phyloP scores from a whole-genome alignment of 352 stramenopile species.

The Phytophthora tubulina region DNA sequence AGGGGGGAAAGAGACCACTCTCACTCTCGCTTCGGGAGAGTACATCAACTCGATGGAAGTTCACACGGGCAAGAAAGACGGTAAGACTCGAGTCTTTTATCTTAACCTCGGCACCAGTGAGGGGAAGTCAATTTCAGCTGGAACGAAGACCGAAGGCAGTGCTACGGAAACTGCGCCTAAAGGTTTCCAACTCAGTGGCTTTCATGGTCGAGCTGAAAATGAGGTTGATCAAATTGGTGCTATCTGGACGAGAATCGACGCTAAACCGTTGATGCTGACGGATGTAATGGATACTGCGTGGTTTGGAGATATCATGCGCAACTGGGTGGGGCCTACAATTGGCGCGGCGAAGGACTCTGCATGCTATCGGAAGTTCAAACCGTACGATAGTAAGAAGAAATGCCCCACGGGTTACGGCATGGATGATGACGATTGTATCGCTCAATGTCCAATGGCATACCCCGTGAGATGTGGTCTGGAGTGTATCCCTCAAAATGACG shows the following conservation, averaged over 20 bases:
- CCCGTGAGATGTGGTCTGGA: conserved; percentile 44
- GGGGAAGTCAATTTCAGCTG: conserved; percentile 32
- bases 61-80: conserved; percentile 46
- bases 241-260: conserved; percentile 19
- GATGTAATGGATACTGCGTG: conserved; percentile 18
- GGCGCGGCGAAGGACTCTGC: conserved; percentile 11
- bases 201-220: conserved; percentile 10
- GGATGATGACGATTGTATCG: conserved; percentile 64
- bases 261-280: conserved; percentile 14
- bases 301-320: conserved; percentile 24
- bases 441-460: conserved; percentile 70
- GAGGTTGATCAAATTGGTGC: conserved; percentile 19
- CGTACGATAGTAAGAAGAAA: conserved; percentile 7
- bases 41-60: conserved; percentile 37
- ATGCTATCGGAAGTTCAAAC: conserved; percentile 21
- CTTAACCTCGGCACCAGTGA: conserved; percentile 43
- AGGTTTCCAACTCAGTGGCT: conserved; percentile 12
- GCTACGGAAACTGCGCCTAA: conserved; percentile 7
- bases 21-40: conserved; percentile 40
- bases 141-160: conserved; percentile 20
- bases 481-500: conserved; percentile 47
- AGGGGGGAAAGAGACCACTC: conserved; percentile 38
- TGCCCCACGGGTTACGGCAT: conserved; percentile 45
- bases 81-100: conserved; percentile 51
- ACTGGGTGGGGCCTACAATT: conserved; percentile 35